Evolutionary conservation across 1,284 basidiomycete genomes (phyloP).

Genomic region (Volvariella surrecta): DNA sequence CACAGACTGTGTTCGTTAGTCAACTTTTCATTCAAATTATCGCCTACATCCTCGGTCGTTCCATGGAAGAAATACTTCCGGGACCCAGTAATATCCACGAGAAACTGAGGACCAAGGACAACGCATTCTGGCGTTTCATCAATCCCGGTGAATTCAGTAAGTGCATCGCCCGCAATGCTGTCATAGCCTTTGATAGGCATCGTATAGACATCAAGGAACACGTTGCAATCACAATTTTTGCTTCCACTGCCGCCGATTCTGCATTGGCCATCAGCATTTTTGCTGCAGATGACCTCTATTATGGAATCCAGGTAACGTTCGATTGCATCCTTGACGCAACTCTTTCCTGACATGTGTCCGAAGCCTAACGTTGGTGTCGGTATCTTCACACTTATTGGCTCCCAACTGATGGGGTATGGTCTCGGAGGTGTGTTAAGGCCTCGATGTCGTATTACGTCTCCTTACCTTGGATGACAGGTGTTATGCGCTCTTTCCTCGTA

Average conservation of each 20-base stretch:
- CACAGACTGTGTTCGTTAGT: conserved; percentile 44
- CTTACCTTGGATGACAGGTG: conserved; percentile 13
- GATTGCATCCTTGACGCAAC: background rate
- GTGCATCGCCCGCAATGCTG: too few relatives aligned
- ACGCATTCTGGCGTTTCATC: conserved; percentile 41
- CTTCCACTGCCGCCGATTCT: conserved; percentile 54
- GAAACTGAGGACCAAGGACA: conserved; percentile 27
- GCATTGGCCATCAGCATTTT: conserved; percentile 62
- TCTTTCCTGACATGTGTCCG: background rate
- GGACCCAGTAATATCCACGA: conserved; percentile 23
- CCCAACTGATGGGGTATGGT: conserved; percentile 48
- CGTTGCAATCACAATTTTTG: conserved; percentile 59
- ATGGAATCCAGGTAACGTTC: conserved; percentile 30
- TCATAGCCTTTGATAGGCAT: too few relatives aligned
- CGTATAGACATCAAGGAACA: conserved; percentile 49
- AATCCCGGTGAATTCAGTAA: conserved; percentile 54
- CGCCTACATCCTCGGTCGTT: conserved; percentile 30
- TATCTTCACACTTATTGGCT: conserved; percentile 35
- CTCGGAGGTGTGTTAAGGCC: conserved; percentile 46
- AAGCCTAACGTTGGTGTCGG: conserved; percentile 42
- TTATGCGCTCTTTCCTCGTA: conserved; percentile 31
- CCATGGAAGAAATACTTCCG: conserved; percentile 37
- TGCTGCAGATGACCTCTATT: conserved; percentile 49
- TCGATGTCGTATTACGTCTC: too few relatives aligned
- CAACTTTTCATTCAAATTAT: conserved; percentile 44